phyloP scores from a whole-genome alignment of 768 basidiomycete genomes.

The Tricholoma flavovirens region DNA sequence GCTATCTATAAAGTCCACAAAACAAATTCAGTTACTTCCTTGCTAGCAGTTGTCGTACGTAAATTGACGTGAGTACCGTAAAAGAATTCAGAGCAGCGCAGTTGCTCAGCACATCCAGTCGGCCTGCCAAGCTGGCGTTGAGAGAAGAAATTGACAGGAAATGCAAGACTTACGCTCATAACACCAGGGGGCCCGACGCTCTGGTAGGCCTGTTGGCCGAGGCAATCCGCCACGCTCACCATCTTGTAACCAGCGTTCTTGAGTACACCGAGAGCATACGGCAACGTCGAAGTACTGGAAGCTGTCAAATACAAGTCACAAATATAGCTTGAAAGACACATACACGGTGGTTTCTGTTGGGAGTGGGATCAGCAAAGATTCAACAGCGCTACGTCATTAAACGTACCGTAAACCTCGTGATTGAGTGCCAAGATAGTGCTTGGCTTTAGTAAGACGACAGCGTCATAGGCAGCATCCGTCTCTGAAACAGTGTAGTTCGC shows the following conservation, averaged over 20 bases:
- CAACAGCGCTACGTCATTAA: not conserved
- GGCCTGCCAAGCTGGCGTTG: not conserved
- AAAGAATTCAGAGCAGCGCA: not conserved
- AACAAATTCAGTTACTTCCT: not conserved
- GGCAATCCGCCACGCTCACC: slow-evolving; percentile 39
- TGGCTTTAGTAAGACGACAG: slow-evolving; percentile 24
- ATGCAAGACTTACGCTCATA: slow-evolving; percentile 24
- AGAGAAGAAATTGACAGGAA: too few relatives aligned
- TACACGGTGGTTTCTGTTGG: slow-evolving; percentile 20
- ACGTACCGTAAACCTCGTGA: slow-evolving; percentile 32
- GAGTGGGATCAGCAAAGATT: not conserved
- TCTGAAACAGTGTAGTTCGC: slow-evolving; percentile 21
- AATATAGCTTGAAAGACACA: slow-evolving; percentile 7
- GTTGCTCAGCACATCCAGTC: not conserved
- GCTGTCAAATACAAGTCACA: not conserved
- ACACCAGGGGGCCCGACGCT: slow-evolving; percentile 23
- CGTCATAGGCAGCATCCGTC: slow-evolving; percentile 25
- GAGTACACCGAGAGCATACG: slow-evolving; percentile 33
- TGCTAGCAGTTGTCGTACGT: not conserved
- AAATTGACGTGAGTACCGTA: not conserved
- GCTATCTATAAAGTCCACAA: not conserved
- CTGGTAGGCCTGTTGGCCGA: slow-evolving; percentile 33
- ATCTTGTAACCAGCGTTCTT: slow-evolving; percentile 35
- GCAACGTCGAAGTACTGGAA: slow-evolving; percentile 28
- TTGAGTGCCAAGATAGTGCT: slow-evolving; percentile 33